Evolutionary conservation across 164 flowering plant species (phyloP).

Genomic region (Annona squamosa): DNA sequence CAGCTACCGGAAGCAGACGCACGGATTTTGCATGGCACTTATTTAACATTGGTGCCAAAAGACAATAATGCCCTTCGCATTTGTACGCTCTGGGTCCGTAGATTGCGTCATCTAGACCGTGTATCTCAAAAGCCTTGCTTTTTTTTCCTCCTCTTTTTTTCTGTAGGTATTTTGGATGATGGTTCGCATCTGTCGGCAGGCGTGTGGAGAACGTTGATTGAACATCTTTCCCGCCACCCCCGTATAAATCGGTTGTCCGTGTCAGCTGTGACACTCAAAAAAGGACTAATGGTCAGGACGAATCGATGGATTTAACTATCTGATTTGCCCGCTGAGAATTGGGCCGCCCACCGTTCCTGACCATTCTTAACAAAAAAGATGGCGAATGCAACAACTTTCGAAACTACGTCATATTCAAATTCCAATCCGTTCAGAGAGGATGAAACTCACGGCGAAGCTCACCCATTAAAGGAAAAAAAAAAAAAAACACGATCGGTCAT

Average conservation of each 20-base stretch:
- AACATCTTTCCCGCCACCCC: not conserved
- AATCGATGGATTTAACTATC: not conserved
- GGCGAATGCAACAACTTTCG: too few relatives aligned
- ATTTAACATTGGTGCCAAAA: not conserved
- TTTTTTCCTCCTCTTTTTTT: too few relatives aligned
- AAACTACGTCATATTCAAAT: too few relatives aligned
- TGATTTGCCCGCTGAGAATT: not conserved
- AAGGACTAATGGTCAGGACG: not conserved
- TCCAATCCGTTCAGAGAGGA: too few relatives aligned
- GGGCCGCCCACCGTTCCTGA: not conserved
- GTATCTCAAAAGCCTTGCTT: too few relatives aligned
- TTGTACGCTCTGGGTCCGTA: not conserved
- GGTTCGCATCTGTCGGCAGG: not conserved
- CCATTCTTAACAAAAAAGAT: too few relatives aligned
- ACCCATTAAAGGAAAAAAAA: too few relatives aligned
- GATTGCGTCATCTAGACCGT: too few relatives aligned
- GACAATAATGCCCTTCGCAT: too few relatives aligned
- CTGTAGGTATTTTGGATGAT: too few relatives aligned
- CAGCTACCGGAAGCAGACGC: conserved; percentile 22
- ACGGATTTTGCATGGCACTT: conserved; percentile 4
- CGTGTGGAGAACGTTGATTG: not conserved
- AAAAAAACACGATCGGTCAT: too few relatives aligned
- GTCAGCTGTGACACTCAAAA: not conserved
- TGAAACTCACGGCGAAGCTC: too few relatives aligned
- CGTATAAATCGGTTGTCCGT: not conserved